Conservation (phyloP, 768 basidiomycete species). For the Auriscalpium orientale region DNA sequence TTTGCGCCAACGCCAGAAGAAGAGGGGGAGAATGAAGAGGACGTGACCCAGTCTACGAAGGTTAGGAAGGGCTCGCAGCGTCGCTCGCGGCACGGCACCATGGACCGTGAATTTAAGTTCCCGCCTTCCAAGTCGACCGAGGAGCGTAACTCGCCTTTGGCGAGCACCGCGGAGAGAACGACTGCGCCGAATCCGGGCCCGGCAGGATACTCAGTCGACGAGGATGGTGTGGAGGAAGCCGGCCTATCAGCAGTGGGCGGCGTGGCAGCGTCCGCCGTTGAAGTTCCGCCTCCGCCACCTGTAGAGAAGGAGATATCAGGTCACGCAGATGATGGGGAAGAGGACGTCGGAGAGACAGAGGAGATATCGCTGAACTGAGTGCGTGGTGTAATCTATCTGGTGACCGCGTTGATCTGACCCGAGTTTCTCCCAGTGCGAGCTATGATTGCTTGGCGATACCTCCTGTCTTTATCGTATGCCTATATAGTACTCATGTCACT, state of each 20-base stretch:
- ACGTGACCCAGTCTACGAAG: slow-evolving; percentile 22
- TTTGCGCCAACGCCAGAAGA: slow-evolving; percentile 52
- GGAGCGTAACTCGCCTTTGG: slow-evolving; percentile 15
- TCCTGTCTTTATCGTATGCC: background rate
- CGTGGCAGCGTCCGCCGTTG: slow-evolving; percentile 55
- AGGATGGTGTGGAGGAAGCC: slow-evolving; percentile 4
- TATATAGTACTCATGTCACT: too few relatives aligned
- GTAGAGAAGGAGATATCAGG: slow-evolving; percentile 59
- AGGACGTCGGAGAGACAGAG: slow-evolving; percentile 73
- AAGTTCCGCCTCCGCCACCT: slow-evolving; percentile 75
- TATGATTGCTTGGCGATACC: background rate
- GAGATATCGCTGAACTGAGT: slow-evolving; percentile 41
- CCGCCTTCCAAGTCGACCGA: slow-evolving; percentile 26
- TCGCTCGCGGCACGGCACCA: slow-evolving; percentile 51
- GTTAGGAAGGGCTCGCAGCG: slow-evolving; percentile 8
- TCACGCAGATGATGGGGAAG: slow-evolving; percentile 48
- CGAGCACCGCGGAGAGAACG: slow-evolving; percentile 9
- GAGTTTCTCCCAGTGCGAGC: too few relatives aligned
- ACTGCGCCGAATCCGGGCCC: background rate
- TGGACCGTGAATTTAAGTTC: slow-evolving; percentile 74
- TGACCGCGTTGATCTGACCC: too few relatives aligned
- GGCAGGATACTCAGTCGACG: background rate
- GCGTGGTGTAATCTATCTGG: background rate
- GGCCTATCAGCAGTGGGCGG: slow-evolving; percentile 25
- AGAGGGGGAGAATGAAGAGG: slow-evolving; percentile 27